Base-by-base conservation (phyloP, 306 rosid species). In the Glycine soja region DNA sequence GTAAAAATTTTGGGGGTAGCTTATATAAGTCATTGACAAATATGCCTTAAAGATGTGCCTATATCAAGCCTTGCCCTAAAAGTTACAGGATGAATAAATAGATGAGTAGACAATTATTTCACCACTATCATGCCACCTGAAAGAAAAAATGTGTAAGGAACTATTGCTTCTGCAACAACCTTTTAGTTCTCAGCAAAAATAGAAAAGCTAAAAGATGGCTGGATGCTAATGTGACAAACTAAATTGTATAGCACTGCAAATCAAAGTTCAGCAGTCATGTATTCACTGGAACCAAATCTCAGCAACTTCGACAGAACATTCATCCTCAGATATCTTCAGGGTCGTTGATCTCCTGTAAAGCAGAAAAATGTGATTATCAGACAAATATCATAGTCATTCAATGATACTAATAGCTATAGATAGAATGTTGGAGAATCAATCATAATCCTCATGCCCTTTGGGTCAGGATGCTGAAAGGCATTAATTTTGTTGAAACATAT, bases 271-370 rank as follows among this genome's bases (percentile, higher is more conserved):
- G 32, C 32, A 12, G 30, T 73, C 72, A 38, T 51, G 50, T 65
- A 67, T 77, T 78, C 80, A 2, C 15, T 68, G 43, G 45, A 57
- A 74, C 59, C 61, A 65, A 65, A 70, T 53, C 73, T 16, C 62
- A 24, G 65, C 53, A 47, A 71, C 56, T 80, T 82, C 64, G 42
- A 70, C 52, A 54, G 71, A 72, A 32, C 63, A 72, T 63, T 77
- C 75, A 46, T 69, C 12, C 63, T 80, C 70, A 72, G 51, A 90
- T 85, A 82, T 86, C 87, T 2, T 84, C 74, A 57, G 84, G 87
- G 63, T 84, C 85, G 12, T 72, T 80, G 72, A 92, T 86, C 79
- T 86, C 93, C 97, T 92, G 88, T 16, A 82, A 47, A 76, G 38
- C 48, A 80, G 24, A 66, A 85, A 32, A 56, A 76, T 12, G 10